These are phyloP conservation scores for Croton laevigatus DNA, from an alignment of 441 rosid genomes.

Conservation along the genomic window DNA sequence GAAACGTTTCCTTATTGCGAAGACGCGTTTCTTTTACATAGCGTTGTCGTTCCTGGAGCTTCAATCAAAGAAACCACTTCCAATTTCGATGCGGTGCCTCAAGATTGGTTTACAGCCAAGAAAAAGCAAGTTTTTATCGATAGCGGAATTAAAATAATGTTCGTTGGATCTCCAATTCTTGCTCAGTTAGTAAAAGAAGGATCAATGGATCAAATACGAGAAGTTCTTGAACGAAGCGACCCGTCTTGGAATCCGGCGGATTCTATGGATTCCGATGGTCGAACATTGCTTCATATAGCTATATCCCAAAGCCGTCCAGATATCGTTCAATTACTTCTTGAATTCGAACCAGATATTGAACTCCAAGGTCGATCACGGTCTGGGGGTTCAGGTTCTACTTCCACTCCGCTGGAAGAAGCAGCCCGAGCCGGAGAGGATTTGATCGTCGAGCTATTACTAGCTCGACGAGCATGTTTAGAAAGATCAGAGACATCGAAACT, in stretches of 20 bases:
- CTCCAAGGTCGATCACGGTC: slow-evolving; percentile 35
- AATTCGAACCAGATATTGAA: slow-evolving; percentile 49
- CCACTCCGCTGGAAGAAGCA: slow-evolving; percentile 47
- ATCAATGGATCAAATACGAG: slow-evolving; percentile 51
- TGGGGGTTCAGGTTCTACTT: too few species aligned
- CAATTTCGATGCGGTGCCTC: slow-evolving; percentile 40
- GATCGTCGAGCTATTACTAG: slow-evolving; percentile 52
- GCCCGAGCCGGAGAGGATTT: slow-evolving; percentile 46
- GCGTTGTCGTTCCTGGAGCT: slow-evolving; percentile 65
- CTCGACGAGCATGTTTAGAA: slow-evolving; percentile 43
- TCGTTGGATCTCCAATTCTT: slow-evolving; percentile 50
- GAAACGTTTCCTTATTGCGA: slow-evolving; percentile 40
- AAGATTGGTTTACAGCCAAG: slow-evolving; percentile 56
- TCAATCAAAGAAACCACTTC: slow-evolving; percentile 39
- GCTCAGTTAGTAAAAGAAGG: slow-evolving; percentile 43
- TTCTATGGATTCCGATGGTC: slow-evolving; percentile 41
- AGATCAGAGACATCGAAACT: slow-evolving; percentile 36
- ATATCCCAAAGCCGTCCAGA: slow-evolving; percentile 52
- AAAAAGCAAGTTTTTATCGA: slow-evolving; percentile 62
- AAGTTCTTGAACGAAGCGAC: slow-evolving; percentile 55
- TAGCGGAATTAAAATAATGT: slow-evolving; percentile 54
- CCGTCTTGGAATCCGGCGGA: slow-evolving; percentile 42
- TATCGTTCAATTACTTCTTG: slow-evolving; percentile 56
- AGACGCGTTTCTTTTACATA: slow-evolving; percentile 51
- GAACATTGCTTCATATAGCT: slow-evolving; percentile 52